Percentiles rank a stretch among this genome's conserved stretches.
phyloP scores from a whole-genome alignment of 352 stramenopile species.

The Phytophthora tentaculata region DNA sequence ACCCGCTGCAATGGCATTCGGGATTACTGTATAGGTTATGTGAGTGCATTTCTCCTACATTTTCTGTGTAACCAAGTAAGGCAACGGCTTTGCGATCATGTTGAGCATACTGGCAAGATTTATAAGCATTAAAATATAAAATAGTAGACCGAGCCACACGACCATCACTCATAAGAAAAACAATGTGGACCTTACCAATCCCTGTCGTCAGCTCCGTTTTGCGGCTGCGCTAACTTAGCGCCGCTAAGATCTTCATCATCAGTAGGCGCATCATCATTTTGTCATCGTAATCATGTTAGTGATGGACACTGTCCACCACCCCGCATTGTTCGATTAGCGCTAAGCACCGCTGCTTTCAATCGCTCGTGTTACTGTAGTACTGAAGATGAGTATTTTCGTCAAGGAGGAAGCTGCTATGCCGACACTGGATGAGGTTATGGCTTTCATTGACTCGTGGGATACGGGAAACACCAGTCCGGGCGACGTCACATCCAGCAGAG shows the following conservation, averaged over 20 bases:
- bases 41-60: neutral
- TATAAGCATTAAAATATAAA: too few species aligned
- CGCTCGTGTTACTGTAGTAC: too few species aligned
- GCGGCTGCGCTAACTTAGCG: neutral
- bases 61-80: too few species aligned
- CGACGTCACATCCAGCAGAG: slow-evolving; percentile 17
- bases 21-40: slow-evolving; percentile 8
- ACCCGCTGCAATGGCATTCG: neutral
- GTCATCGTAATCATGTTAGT: slow-evolving; percentile 14
- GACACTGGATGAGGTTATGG: slow-evolving; percentile 32
- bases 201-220: neutral
- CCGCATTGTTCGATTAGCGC: slow-evolving; percentile 14
- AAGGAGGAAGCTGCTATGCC: slow-evolving; percentile 9
- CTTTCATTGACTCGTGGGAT: slow-evolving; percentile 41
- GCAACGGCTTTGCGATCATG: too few species aligned
- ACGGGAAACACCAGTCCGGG: neutral
- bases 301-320: neutral
- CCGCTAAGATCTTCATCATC: slow-evolving; percentile 18
- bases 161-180: too few species aligned
- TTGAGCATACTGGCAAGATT: too few species aligned
- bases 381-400: slow-evolving; percentile 20
- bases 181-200: neutral
- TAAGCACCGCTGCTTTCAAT: neutral
- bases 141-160: too few species aligned
- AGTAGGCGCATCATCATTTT: slow-evolving; percentile 10